Percentiles rank a stretch among this genome's conserved stretches.
These are phyloP conservation scores for Botryotinia globosa DNA, from an alignment of 2,329 filamentous ascomycete genomes.

Conservation along the genomic window DNA sequence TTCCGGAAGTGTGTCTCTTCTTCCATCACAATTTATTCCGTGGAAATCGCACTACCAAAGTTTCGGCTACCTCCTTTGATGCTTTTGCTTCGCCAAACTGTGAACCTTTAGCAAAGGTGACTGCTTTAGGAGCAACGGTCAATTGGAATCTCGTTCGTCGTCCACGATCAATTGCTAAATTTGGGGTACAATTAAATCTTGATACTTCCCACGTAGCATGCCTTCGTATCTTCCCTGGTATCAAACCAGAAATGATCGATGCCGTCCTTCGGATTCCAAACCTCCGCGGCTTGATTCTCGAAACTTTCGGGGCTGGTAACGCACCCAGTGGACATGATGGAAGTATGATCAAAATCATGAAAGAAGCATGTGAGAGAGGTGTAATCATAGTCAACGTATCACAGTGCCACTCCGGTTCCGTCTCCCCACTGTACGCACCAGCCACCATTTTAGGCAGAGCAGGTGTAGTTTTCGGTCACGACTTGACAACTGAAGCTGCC, in stretches of 20 bases:
- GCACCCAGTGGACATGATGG: conserved; percentile 61
- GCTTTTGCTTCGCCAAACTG: conserved; percentile 68
- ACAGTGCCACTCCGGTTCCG: conserved; percentile 56
- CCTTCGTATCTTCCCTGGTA: conserved; percentile 68
- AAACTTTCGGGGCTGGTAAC: conserved; percentile 72
- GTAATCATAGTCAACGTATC: conserved; percentile 72
- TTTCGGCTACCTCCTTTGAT: conserved; percentile 65
- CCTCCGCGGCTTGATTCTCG: conserved; percentile 64
- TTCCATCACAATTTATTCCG: conserved; percentile 70
- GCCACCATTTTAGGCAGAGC: conserved; percentile 61
- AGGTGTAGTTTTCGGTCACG: conserved; percentile 66
- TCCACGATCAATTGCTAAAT: conserved; percentile 55
- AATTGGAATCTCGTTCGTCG: conserved; percentile 61
- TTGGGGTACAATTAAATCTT: conserved; percentile 59
- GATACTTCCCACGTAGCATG: conserved; percentile 67
- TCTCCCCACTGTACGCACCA: conserved; percentile 57
- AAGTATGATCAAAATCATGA: conserved; percentile 59
- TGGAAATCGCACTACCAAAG: conserved; percentile 66
- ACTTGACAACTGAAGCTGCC: conserved; percentile 61
- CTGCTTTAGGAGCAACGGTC: conserved; percentile 59
- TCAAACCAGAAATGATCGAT: conserved; percentile 68
- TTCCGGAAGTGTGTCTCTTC: conserved; percentile 71
- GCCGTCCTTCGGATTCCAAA: conserved; percentile 60
- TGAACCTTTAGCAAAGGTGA: conserved; percentile 59
- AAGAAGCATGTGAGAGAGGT: conserved; percentile 60